Evolutionary conservation across 768 basidiomycete genomes (phyloP).

Genomic region (Stropharia rugosoannulata): DNA sequence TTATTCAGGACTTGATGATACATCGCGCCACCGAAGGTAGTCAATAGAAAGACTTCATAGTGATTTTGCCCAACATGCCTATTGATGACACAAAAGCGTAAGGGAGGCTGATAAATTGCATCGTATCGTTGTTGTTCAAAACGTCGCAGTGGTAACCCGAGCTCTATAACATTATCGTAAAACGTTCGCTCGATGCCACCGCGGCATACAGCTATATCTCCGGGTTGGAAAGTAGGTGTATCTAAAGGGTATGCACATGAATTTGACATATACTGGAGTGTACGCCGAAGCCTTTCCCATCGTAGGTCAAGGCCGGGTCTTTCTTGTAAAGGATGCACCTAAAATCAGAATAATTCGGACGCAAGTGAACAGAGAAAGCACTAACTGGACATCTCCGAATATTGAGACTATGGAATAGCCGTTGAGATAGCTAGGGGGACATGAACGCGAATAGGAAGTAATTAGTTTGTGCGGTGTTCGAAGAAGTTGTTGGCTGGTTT

Average conservation of each 20-base stretch:
- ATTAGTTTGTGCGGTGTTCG: no score
- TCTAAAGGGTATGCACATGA: not conserved
- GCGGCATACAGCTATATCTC: constrained; percentile 7
- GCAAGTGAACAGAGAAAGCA: no score
- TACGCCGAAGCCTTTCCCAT: constrained; percentile 1
- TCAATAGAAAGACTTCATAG: constrained; percentile 36
- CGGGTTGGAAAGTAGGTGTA: not conserved
- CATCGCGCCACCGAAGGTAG: constrained; percentile 30
- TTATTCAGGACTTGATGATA: constrained; percentile 21
- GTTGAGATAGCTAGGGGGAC: no score
- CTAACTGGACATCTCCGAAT: no score
- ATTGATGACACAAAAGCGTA: constrained; percentile 35
- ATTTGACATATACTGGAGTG: not conserved
- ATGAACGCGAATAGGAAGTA: no score
- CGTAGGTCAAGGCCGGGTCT: not conserved
- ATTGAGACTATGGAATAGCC: no score
- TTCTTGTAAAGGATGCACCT: not conserved
- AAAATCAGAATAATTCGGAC: no score
- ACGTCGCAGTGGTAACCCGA: not conserved
- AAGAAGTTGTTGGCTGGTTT: no score
- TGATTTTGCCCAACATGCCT: constrained; percentile 21
- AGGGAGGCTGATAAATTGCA: constrained; percentile 5
- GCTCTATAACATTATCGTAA: not conserved
- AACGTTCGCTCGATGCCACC: constrained; percentile 1
- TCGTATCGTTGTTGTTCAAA: not conserved